These are phyloP conservation scores for Allium cepa DNA, from an alignment of 106 monocot genomes.

Conservation along the genomic window DNA sequence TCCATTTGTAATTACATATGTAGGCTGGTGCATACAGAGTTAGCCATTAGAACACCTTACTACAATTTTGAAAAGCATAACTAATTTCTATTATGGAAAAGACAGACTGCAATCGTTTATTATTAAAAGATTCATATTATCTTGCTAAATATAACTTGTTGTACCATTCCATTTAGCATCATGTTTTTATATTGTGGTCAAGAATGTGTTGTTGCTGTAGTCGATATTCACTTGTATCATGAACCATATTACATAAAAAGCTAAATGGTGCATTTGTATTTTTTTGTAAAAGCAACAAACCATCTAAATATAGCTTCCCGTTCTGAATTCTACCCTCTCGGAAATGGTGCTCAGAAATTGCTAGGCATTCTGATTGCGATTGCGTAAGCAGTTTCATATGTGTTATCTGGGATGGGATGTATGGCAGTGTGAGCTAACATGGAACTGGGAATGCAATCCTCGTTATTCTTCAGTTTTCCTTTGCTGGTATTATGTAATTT, in stretches of 20 bases:
- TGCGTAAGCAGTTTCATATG: slow-evolving; percentile 16
- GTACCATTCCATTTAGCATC: no score
- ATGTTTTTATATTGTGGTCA: not conserved
- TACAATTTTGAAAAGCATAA: no score
- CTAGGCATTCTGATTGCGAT: slow-evolving; percentile 17
- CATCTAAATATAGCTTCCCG: not conserved
- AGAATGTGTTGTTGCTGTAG: not conserved
- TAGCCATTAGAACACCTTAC: no score
- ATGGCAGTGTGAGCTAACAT: slow-evolving; percentile 26
- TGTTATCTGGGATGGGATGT: slow-evolving; percentile 11
- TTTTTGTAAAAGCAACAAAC: not conserved
- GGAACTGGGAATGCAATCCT: slow-evolving; percentile 32
- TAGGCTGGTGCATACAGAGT: no score
- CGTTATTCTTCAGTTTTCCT: slow-evolving; percentile 25
- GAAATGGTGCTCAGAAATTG: slow-evolving; percentile 21
- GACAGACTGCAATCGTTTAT: no score
- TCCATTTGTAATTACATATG: no score
- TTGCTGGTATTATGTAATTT: slow-evolving; percentile 19
- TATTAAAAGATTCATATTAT: no score
- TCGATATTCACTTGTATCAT: not conserved
- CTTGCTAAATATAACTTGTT: no score
- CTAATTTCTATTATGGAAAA: no score
- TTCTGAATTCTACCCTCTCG: not conserved
- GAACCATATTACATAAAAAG: not conserved
- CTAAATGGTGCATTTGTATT: not conserved